phyloP scores from a whole-genome alignment of 208 protist species.

The Acanthamoeba triangularis region DNA sequence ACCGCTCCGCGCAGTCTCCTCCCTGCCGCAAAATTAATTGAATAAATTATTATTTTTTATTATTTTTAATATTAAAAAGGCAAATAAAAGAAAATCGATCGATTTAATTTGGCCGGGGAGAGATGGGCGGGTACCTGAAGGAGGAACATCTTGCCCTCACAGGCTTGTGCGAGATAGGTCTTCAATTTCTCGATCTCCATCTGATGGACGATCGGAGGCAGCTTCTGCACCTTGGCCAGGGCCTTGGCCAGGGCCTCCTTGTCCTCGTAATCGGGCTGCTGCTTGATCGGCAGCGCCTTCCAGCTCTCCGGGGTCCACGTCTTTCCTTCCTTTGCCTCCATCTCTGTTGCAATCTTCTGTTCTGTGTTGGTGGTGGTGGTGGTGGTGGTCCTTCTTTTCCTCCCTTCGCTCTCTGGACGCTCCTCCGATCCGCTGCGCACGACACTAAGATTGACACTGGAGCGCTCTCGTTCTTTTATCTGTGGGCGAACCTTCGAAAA shows the following conservation, averaged over 20 bases:
- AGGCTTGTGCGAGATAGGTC: conserved; percentile 60
- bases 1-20: conserved; percentile 91
- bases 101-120: too few relatives aligned
- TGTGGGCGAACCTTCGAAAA: too few relatives aligned
- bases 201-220: conserved; percentile 79
- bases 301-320: conserved; percentile 78
- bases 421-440: background rate
- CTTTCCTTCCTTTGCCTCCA: background rate
- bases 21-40: conserved; percentile 74
- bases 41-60: background rate
- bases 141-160: background rate
- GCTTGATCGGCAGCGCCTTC: conserved; percentile 75
- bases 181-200: conserved; percentile 84
- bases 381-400: background rate
- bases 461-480: too few relatives aligned
- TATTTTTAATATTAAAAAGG: too few relatives aligned
- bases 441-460: too few relatives aligned
- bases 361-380: too few relatives aligned
- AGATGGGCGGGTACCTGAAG: background rate
- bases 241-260: conserved; percentile 10
- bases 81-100: too few relatives aligned
- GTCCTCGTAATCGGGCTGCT: conserved; percentile 84
- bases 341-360: background rate
- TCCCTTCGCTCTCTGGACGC: background rate
- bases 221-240: conserved; percentile 32